Conservation (phyloP, 805 yeast species). For the Lipomyces chichibuensis region DNA sequence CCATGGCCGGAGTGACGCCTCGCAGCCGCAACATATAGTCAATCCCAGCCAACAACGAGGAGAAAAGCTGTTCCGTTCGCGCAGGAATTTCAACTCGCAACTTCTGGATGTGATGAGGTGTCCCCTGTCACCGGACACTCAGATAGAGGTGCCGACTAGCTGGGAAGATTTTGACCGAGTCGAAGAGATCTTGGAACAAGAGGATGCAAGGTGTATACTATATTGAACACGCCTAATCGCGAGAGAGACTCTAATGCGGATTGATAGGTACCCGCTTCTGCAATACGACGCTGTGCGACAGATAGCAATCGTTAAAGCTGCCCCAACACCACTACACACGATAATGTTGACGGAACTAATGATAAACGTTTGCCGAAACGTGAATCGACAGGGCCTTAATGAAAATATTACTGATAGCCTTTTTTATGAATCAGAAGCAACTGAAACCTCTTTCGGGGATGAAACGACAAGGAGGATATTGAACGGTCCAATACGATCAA, state of each 20-base stretch:
- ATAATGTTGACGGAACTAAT: not conserved
- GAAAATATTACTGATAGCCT: too few relatives aligned
- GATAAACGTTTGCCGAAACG: too few relatives aligned
- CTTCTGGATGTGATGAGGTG: not conserved
- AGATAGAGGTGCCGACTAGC: not conserved
- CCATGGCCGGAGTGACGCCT: too few relatives aligned
- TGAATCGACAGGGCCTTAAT: too few relatives aligned
- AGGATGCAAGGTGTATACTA: not conserved
- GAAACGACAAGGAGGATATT: not conserved
- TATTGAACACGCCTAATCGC: not conserved
- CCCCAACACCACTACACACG: not conserved
- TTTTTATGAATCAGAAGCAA: too few relatives aligned
- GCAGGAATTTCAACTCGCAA: too few relatives aligned
- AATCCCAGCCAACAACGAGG: too few relatives aligned
- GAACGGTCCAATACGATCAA: not conserved
- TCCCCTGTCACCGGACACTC: not conserved
- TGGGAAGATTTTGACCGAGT: not conserved
- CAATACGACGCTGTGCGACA: not conserved
- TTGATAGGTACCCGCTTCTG: not conserved
- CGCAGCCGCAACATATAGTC: too few relatives aligned
- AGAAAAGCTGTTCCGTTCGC: too few relatives aligned
- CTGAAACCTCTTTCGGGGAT: too few relatives aligned
- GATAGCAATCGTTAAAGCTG: not conserved
- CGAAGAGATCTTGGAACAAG: not conserved
- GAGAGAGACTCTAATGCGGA: not conserved